Base-by-base conservation (phyloP, 805 yeast species). In the Wickerhamomyces ciferrii region DNA sequence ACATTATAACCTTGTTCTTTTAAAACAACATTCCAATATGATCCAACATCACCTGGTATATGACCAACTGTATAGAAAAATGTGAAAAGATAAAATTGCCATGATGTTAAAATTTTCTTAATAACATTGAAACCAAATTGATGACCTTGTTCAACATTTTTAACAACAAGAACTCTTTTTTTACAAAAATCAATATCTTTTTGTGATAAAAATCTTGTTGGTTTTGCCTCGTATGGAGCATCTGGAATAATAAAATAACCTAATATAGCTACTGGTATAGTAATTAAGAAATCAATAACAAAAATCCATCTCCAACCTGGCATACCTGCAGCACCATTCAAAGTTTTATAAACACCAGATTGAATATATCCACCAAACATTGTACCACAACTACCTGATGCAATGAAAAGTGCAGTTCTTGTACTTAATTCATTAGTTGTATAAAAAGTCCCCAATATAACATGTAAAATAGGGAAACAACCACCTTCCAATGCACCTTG, bases 221-320 rank as follows among this genome's bases (percentile, higher is more conserved):
- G 41, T 23, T 24, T 21, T 10, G 15, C 14, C 18, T 31, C 6
- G 14, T 9, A 80, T 36, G 40, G 41, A 10, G 23, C 6, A n/a
- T 42, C 81, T 4, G 81, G 81, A 41, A 75, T 65, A 5, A 70
- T 58, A 45, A 69, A 65, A 45, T 67, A 65, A 0, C 81, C 82
- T 34, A 72, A 50, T 14, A 79, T 37, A 5, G 76, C 78, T 24
- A 78, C 72, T 21, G 74, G 76, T 19, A 79, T 50, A 1, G 75
- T 70, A 31, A 74, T 64, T 24, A 70, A 48, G 17, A 72, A 72
- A 52, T 74, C 79, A 52, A 74, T 65, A 24, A 74, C 69, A 50
- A 70, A 74, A 47, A 72, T 57, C 32, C 32, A 29, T 29, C n/a
- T 29, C 32, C 32, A 29, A 15, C 32, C 32, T 15, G 32, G 61